A percentile compares a stretch with the other conserved stretches of the same genome.
Conservation (phyloP, 306 rosid genomes). For the Corylus americana region DNA sequence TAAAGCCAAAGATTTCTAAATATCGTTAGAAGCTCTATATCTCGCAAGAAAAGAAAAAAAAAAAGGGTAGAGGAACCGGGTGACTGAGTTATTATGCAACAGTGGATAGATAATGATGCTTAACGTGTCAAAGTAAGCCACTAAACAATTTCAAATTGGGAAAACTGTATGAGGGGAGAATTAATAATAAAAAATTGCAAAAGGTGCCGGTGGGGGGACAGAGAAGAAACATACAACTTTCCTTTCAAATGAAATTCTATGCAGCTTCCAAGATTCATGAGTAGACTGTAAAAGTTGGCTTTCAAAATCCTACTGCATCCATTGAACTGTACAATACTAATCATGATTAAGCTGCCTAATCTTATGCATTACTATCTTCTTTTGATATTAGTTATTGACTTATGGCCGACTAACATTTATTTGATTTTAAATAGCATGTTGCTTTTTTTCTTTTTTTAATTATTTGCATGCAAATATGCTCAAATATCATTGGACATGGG, state of each 20-base stretch:
- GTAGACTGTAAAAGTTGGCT: too few relatives aligned
- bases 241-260: neutral
- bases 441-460: too few relatives aligned
- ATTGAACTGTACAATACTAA: neutral
- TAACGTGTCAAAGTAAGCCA: neutral
- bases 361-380: too few relatives aligned
- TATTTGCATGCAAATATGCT: too few relatives aligned
- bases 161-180: neutral
- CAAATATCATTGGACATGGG: too few relatives aligned
- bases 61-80: neutral
- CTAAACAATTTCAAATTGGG: neutral
- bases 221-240: neutral
- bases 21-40: constrained; percentile 1
- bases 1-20: neutral
- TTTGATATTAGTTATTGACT: too few relatives aligned
- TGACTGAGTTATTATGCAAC: constrained; percentile 20
- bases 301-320: too few relatives aligned
- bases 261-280: neutral
- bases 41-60: neutral
- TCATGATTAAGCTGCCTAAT: neutral
- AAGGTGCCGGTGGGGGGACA: neutral
- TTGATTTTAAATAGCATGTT: too few relatives aligned
- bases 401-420: too few relatives aligned
- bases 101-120: neutral
- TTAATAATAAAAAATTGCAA: neutral